These are phyloP conservation scores for Hypoxylon rubiginosum DNA, from an alignment of 2,329 filamentous ascomycete species.

Conservation along the genomic window DNA sequence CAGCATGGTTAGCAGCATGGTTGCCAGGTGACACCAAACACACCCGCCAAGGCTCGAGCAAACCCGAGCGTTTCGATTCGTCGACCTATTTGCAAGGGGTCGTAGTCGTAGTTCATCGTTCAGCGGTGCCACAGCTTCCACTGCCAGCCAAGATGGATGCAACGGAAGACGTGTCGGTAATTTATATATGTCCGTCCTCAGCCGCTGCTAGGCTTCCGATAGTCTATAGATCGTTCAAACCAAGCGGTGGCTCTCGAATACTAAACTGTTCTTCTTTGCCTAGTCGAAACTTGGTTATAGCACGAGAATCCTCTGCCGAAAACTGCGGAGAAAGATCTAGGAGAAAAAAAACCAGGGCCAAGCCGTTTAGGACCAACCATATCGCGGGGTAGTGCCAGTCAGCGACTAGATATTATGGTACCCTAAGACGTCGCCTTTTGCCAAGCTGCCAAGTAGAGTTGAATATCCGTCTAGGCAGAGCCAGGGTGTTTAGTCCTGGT, in stretches of 20 bases:
- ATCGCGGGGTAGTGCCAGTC: slow-evolving; percentile 38
- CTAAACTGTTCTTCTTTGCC: slow-evolving; percentile 4
- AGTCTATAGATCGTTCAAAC: slow-evolving; percentile 18
- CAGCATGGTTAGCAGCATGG: no score
- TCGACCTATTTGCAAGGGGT: not conserved
- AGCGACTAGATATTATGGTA: slow-evolving; percentile 22
- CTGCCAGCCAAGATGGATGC: slow-evolving; percentile 16
- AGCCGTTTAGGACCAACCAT: slow-evolving; percentile 38
- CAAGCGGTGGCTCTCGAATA: not conserved
- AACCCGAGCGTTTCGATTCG: not conserved
- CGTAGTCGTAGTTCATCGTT: slow-evolving; percentile 6
- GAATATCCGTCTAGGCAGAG: slow-evolving; percentile 47
- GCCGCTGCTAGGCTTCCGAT: slow-evolving; percentile 23
- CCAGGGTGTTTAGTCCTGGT: slow-evolving; percentile 38
- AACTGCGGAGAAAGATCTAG: slow-evolving; percentile 40
- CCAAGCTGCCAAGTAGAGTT: slow-evolving; percentile 41
- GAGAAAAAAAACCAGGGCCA: slow-evolving; percentile 15
- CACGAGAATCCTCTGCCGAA: slow-evolving; percentile 31
- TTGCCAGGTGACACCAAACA: slow-evolving; percentile 15
- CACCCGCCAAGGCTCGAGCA: slow-evolving; percentile 23
- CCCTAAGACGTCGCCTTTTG: slow-evolving; percentile 34
- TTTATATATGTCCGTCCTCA: slow-evolving; percentile 34
- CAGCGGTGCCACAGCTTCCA: not conserved
- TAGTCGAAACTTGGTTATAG: slow-evolving; percentile 23
- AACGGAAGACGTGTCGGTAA: slow-evolving; percentile 14